These are phyloP conservation scores for Trifolium pratense DNA, from an alignment of 306 rosid species.

Conservation along the genomic window DNA sequence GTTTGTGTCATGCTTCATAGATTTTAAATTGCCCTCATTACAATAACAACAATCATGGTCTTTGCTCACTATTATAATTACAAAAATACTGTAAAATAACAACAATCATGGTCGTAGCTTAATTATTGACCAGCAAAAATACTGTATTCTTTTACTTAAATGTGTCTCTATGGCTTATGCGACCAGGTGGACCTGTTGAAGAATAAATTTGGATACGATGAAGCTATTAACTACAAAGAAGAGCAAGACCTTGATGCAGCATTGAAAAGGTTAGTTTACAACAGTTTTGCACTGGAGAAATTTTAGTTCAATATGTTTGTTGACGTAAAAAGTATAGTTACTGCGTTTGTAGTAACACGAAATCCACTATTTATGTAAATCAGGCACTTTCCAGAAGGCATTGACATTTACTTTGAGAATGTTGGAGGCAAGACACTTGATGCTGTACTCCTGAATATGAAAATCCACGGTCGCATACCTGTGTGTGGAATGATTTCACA, in stretches of 20 bases:
- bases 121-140: neutral
- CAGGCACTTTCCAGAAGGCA: constrained; percentile 46
- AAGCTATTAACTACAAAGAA: constrained; percentile 75
- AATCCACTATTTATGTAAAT: neutral
- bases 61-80: neutral
- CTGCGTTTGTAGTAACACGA: neutral
- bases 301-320: neutral
- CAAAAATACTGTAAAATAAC: neutral
- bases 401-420: constrained; percentile 49
- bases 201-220: constrained; percentile 46
- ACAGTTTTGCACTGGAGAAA: neutral
- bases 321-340: neutral
- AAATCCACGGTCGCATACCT: constrained; percentile 37
- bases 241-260: constrained; percentile 61
- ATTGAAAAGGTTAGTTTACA: constrained; percentile 54
- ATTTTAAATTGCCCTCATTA: neutral
- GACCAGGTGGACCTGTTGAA: constrained; percentile 41
- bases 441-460: constrained; percentile 46
- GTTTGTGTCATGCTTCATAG: too few relatives aligned
- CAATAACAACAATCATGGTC: neutral
- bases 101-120: neutral
- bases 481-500: constrained; percentile 51
- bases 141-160: neutral
- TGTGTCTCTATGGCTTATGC: neutral
- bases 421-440: constrained; percentile 52